phyloP scores from a whole-genome alignment of 495 filamentous ascomycete species.

The Aspergillus indologenus region DNA sequence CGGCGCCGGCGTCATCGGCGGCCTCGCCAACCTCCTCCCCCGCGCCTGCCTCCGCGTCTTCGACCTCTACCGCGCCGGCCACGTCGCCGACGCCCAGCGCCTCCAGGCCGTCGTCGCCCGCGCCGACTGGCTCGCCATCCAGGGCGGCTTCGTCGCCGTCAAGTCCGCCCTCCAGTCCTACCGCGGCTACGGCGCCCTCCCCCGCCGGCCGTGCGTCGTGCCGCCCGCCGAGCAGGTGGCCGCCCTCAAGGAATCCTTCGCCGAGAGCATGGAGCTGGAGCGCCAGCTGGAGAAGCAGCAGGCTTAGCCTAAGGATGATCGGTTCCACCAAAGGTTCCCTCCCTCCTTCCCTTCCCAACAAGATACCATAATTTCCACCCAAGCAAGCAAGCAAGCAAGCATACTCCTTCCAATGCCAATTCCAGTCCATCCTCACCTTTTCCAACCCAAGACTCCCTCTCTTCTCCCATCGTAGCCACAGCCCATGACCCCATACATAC shows the following conservation, averaged over 20 bases:
- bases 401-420: no score
- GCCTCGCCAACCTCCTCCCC: constrained; percentile 80
- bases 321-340: constrained; percentile 7
- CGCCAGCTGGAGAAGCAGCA: constrained; percentile 41
- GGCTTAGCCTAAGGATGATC: not conserved
- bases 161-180: constrained; percentile 74
- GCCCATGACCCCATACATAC: no score
- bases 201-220: constrained; percentile 71
- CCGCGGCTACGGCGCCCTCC: constrained; percentile 75
- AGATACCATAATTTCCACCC: no score
- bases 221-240: constrained; percentile 57
- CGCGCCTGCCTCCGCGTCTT: constrained; percentile 69
- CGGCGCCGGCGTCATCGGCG: constrained; percentile 81
- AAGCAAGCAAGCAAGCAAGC: no score
- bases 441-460: no score
- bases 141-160: constrained; percentile 80
- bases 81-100: constrained; percentile 66
- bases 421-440: no score
- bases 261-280: constrained; percentile 73
- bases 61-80: constrained; percentile 68
- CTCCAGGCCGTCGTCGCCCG: constrained; percentile 76
- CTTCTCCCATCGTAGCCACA: no score
- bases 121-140: constrained; percentile 85
- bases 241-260: constrained; percentile 67
- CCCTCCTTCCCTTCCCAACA: no score